Evolutionary conservation across 1,284 basidiomycete species (phyloP).

Genomic region (Apiotrichum siamense): DNA sequence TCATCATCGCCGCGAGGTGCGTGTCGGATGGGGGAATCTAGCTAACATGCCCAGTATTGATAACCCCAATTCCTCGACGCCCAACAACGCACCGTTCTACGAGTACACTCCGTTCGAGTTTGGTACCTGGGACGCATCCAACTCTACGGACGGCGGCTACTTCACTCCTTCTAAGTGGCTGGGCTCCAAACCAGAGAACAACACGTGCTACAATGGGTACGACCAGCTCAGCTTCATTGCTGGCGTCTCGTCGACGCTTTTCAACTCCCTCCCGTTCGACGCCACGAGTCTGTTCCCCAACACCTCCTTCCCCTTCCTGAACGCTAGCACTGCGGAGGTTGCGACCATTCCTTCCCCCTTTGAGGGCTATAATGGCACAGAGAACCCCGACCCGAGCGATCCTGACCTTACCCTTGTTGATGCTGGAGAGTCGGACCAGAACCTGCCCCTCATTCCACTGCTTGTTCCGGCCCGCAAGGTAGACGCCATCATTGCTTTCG

Average conservation of each 20-base stretch:
- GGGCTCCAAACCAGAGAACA: conserved; percentile 35
- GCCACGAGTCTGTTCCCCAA: conserved; percentile 11
- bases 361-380: conserved; percentile 15
- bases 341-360: conserved; percentile 49
- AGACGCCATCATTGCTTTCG: conserved; percentile 53
- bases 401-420: conserved; percentile 46
- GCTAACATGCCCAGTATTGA: neutral
- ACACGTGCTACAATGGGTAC: conserved; percentile 43
- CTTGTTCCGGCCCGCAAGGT: conserved; percentile 50
- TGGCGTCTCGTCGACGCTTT: conserved; percentile 46
- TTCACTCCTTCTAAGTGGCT: conserved; percentile 44
- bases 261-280: conserved; percentile 35
- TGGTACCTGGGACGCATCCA: conserved; percentile 47
- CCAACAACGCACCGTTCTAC: conserved; percentile 43
- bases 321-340: conserved; percentile 39
- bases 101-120: conserved; percentile 51
- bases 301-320: conserved; percentile 24
- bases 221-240: conserved; percentile 47
- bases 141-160: conserved; percentile 31
- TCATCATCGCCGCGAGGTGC: conserved; percentile 26
- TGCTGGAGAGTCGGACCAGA: conserved; percentile 49
- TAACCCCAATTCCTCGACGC: neutral
- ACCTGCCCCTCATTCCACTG: conserved; percentile 52
- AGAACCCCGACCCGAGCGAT: conserved; percentile 34
- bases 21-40: no score